Conservation (phyloP, 2,329 filamentous ascomycete species). For the Verticillium tricorpus region DNA sequence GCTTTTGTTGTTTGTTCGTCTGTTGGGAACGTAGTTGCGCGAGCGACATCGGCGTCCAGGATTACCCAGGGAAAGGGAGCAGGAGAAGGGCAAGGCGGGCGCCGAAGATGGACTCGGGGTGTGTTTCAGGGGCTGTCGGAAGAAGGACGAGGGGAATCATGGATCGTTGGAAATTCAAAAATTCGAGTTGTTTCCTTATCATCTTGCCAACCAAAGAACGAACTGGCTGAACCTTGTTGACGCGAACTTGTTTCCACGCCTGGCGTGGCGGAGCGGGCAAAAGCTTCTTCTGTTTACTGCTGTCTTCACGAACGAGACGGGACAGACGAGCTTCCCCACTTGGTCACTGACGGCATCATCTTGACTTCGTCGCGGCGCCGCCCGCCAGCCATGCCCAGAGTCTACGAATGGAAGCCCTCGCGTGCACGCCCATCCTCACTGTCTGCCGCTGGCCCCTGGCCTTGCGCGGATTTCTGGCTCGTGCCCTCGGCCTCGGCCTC, state of each 20-base stretch:
- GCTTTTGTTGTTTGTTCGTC: constrained; percentile 1
- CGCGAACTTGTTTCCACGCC: too few species aligned
- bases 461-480: too few species aligned
- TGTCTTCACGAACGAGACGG: background rate
- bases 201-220: background rate
- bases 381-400: too few species aligned
- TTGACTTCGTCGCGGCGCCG: background rate
- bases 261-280: too few species aligned
- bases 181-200: background rate
- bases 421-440: background rate
- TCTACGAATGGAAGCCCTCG: background rate
- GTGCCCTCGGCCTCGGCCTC: background rate
- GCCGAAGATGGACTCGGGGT: background rate
- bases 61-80: background rate
- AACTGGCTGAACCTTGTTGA: too few species aligned
- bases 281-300: too few species aligned
- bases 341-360: background rate
- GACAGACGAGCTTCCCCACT: background rate
- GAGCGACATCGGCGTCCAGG: background rate
- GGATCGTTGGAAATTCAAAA: background rate
- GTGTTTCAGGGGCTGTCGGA: background rate
- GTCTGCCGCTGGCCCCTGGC: too few species aligned
- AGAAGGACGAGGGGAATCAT: background rate
- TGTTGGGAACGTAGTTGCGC: background rate
- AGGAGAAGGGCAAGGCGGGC: background rate